Percentiles rank a stretch among this genome's conserved stretches.
Evolutionary conservation across 495 filamentous ascomycete genomes (phyloP).

Genomic region (Penicillium argentinense): DNA sequence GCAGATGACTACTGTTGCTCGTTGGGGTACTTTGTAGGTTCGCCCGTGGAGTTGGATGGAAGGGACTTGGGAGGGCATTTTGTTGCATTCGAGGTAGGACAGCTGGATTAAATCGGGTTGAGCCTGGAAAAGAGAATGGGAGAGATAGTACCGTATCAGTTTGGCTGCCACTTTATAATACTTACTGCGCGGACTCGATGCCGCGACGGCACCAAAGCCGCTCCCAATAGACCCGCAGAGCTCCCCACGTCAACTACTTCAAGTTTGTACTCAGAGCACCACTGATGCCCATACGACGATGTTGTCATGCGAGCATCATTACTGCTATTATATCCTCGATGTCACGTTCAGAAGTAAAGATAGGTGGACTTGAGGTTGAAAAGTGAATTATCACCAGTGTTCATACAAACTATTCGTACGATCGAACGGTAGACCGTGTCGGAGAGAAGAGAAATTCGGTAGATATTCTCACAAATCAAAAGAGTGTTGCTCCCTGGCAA

Average conservation of each 20-base stretch:
- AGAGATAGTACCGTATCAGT: too few relatives aligned
- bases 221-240: too few relatives aligned
- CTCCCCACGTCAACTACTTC: too few relatives aligned
- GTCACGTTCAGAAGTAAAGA: too few relatives aligned
- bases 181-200: not conserved
- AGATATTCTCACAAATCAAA: conserved; percentile 24
- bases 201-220: not conserved
- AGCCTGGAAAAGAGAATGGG: too few relatives aligned
- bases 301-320: too few relatives aligned
- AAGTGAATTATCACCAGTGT: conserved; percentile 14
- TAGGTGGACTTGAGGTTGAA: too few relatives aligned
- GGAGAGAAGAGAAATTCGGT: conserved; percentile 9
- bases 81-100: too few relatives aligned
- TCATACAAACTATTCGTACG: conserved; percentile 29
- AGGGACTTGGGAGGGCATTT: not conserved
- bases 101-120: too few relatives aligned
- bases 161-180: not conserved
- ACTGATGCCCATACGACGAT: too few relatives aligned
- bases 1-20: conserved; percentile 1
- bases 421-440: conserved; percentile 11
- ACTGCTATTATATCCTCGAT: too few relatives aligned
- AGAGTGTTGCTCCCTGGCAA: conserved; percentile 8
- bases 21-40: conserved; percentile 2
- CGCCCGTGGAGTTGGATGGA: conserved; percentile 3
- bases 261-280: too few relatives aligned